Base-by-base conservation (phyloP, 192 early-diverging fungal genomes). In the Mortierella hygrophila region DNA sequence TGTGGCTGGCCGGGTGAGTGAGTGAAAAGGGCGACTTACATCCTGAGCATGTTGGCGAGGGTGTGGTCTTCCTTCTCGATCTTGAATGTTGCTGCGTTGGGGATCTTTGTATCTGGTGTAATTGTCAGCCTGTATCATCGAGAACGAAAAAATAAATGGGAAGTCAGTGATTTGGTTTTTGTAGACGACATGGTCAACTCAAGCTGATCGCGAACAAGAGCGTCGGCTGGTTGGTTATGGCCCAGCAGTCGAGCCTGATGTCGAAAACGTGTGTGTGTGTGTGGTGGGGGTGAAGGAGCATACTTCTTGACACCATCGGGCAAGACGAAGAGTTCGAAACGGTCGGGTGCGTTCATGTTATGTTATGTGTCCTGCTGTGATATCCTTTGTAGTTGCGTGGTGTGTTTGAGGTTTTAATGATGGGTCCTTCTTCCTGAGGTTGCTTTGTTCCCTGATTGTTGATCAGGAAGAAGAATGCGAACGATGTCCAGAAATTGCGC, bases 41-140 rank as follows among this genome's bases (percentile, higher is more conserved):
- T 94, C 88, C 97, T 88, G n/a, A 99, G 92, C 79, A 98, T 92
- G 85, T 99, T 99, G 32, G 95, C 99, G 4, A 99, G 88, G 23
- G 98, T 99, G 83, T 99, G 99, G 90, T 99, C 99, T 87, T 99
- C 99, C 83, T 95, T 95, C 60, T 97, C 92, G 57, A 99, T 94
- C 60, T 92, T 94, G 88, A 99, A 97, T 20, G 95, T 97, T 5
- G 97, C 94, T 60, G 97, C 97, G 83, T 99, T 99, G 23, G 96
- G 95, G 88, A 99, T 94, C 87, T 97, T 97, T 47, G 96, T 93
- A 85, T 99, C 98, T 77, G 93, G 94, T 29, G 91, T 89, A 83
- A 97, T 95, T 18, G 92, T 91, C 75, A 98, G 94, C 85, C 94
- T 97, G 82, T 38, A 47, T 68, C 69, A 70, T 72, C 52, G 65